Percentiles rank a stretch among this genome's conserved stretches.
These are phyloP conservation scores for Chalciporus sp. DNA, from an alignment of 1,284 basidiomycete species.

Conservation along the genomic window DNA sequence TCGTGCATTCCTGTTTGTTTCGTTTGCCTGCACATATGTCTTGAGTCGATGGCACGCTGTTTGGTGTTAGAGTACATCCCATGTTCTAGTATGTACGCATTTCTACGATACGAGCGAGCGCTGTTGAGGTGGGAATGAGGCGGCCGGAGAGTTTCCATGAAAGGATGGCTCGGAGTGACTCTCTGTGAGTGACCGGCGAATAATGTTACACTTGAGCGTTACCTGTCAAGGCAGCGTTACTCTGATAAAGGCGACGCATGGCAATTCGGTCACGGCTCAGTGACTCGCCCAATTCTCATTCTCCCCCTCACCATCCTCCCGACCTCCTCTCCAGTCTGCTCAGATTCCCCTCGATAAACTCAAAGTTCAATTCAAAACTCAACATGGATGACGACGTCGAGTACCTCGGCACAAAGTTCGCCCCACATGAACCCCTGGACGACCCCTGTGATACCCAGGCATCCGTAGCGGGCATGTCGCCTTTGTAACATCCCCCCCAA, in stretches of 20 bases:
- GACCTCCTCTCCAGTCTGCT: neutral
- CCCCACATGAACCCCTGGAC: conserved; percentile 11
- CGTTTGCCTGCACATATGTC: conserved; percentile 1
- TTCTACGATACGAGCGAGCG: neutral
- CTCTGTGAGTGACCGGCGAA: conserved; percentile 20
- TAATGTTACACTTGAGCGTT: conserved; percentile 12
- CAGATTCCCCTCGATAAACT: conserved; percentile 8
- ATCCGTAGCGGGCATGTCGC: conserved; percentile 28
- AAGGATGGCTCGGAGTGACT: conserved; percentile 13
- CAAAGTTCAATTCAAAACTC: conserved; percentile 1
- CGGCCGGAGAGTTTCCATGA: conserved; percentile 28
- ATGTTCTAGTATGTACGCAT: conserved; percentile 28
- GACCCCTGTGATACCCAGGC: conserved; percentile 20
- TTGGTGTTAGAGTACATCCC: conserved; percentile 22
- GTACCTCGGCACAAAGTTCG: conserved; percentile 34
- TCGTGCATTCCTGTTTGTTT: neutral
- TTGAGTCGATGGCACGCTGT: neutral
- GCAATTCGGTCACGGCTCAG: conserved; percentile 34
- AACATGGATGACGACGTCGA: conserved; percentile 39
- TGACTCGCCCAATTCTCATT: conserved; percentile 17
- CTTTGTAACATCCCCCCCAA: conserved; percentile 1
- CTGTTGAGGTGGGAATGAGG: neutral
- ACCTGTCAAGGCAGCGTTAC: conserved; percentile 1
- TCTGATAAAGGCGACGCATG: conserved; percentile 34
- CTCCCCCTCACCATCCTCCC: conserved; percentile 12